Percentiles rank a stretch among this genome's conserved stretches.
Conservation (phyloP, 352 stramenopile species). For the Globisporangium nagaii region DNA sequence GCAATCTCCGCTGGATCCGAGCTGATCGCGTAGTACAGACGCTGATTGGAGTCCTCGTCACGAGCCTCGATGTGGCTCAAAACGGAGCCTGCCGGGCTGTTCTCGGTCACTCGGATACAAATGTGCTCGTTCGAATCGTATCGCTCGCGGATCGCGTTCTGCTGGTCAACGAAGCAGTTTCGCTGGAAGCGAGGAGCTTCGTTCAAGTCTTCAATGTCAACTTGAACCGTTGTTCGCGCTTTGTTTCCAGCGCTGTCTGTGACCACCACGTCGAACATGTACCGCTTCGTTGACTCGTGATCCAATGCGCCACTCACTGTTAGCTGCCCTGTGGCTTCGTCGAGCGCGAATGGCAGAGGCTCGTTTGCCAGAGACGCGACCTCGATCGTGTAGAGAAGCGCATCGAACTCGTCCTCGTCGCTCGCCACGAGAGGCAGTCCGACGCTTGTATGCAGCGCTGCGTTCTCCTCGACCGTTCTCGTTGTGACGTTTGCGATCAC, state of each 20-base stretch:
- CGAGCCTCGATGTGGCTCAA: slow-evolving; percentile 21
- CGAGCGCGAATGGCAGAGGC: slow-evolving; percentile 30
- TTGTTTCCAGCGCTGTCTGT: slow-evolving; percentile 5
- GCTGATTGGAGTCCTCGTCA: slow-evolving; percentile 36
- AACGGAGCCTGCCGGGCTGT: slow-evolving; percentile 15
- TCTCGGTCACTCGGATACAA: slow-evolving; percentile 35
- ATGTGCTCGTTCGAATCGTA: slow-evolving; percentile 45
- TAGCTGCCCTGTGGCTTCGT: slow-evolving; percentile 30
- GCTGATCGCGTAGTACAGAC: slow-evolving; percentile 30
- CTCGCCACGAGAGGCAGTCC: slow-evolving; percentile 2
- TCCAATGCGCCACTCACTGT: slow-evolving; percentile 21
- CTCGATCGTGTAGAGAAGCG: not conserved
- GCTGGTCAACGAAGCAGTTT: slow-evolving; percentile 42
- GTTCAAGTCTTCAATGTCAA: slow-evolving; percentile 40
- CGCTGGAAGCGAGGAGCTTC: slow-evolving; percentile 31
- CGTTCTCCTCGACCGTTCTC: slow-evolving; percentile 34
- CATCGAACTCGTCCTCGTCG: slow-evolving; percentile 3
- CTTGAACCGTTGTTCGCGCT: slow-evolving; percentile 15
- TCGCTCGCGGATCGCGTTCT: slow-evolving; percentile 22
- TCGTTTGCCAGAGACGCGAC: too few species aligned
- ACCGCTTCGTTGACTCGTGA: slow-evolving; percentile 21
- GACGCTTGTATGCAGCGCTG: slow-evolving; percentile 4
- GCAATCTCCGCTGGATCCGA: slow-evolving; percentile 14
- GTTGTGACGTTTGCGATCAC: slow-evolving; percentile 16
- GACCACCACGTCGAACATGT: slow-evolving; percentile 15